Percentiles rank a stretch among this genome's conserved stretches.
These are phyloP conservation scores for Sporothrix variecibatus DNA, from an alignment of 2,329 filamentous ascomycete genomes.

Conservation along the genomic window DNA sequence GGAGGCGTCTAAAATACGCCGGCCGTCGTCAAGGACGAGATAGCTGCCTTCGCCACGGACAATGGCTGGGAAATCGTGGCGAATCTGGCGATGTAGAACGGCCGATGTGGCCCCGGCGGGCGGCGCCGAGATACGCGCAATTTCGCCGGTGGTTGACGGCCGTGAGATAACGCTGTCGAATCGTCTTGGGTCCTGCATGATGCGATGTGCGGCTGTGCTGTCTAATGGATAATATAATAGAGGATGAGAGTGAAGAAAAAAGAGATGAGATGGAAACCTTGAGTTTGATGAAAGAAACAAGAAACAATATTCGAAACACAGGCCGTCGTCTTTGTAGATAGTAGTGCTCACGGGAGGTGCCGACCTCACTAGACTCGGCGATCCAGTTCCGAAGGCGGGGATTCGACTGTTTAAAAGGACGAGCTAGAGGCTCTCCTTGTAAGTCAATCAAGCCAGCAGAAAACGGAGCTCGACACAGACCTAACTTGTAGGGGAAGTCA, in stretches of 20 bases:
- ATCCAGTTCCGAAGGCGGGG: constrained; percentile 6
- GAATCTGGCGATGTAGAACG: constrained; percentile 44
- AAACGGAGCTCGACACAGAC: background rate
- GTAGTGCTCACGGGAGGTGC: constrained; percentile 1
- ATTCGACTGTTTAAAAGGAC: background rate
- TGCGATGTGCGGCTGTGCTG: background rate
- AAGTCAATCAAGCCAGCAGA: background rate
- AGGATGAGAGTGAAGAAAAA: background rate
- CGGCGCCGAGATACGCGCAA: background rate
- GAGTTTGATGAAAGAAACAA: background rate
- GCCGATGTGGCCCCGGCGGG: constrained; percentile 35
- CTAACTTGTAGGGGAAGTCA: background rate
- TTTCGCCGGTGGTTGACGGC: background rate
- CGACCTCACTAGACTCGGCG: background rate
- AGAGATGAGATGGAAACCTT: background rate
- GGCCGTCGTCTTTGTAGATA: background rate
- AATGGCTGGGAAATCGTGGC: constrained; percentile 39
- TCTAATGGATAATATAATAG: background rate
- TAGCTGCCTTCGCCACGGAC: constrained; percentile 41
- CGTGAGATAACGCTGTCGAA: background rate
- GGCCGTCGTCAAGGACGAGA: constrained; percentile 45
- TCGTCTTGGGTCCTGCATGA: constrained; percentile 4
- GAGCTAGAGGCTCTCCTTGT: background rate
- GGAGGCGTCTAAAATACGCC: constrained; percentile 47
- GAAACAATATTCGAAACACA: background rate